These are phyloP conservation scores for Pseudogymnoascus sp. DNA, from an alignment of 2,329 filamentous ascomycete genomes.

Conservation along the genomic window DNA sequence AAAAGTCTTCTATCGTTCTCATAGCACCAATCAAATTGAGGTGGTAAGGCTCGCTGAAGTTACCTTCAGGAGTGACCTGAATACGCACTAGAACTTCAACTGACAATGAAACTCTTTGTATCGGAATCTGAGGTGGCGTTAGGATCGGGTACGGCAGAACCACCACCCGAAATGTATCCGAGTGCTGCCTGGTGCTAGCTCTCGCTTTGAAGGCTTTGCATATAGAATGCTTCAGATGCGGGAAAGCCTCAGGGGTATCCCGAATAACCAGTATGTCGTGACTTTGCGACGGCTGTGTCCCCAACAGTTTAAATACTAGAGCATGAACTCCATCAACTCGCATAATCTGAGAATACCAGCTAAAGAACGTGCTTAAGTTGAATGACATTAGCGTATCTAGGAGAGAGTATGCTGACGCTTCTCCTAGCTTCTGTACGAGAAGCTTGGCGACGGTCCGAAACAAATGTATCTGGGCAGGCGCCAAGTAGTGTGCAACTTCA, in stretches of 20 bases:
- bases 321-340: neutral
- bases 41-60: neutral
- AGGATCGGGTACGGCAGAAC: neutral
- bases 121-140: neutral
- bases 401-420: neutral
- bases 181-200: neutral
- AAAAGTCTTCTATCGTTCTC: neutral
- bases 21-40: neutral
- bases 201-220: neutral
- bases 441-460: neutral
- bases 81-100: neutral
- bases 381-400: neutral
- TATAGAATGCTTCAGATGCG: neutral
- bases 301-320: neutral
- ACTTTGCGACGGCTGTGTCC: neutral
- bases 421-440: neutral
- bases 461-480: neutral
- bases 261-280: neutral
- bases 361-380: neutral
- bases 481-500: neutral
- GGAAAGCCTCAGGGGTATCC: neutral
- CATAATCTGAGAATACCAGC: neutral
- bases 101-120: neutral
- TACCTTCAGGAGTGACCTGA: neutral
- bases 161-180: neutral